phyloP scores from a whole-genome alignment of 208 protist genomes.

The Endotrypanum monterogeii region DNA sequence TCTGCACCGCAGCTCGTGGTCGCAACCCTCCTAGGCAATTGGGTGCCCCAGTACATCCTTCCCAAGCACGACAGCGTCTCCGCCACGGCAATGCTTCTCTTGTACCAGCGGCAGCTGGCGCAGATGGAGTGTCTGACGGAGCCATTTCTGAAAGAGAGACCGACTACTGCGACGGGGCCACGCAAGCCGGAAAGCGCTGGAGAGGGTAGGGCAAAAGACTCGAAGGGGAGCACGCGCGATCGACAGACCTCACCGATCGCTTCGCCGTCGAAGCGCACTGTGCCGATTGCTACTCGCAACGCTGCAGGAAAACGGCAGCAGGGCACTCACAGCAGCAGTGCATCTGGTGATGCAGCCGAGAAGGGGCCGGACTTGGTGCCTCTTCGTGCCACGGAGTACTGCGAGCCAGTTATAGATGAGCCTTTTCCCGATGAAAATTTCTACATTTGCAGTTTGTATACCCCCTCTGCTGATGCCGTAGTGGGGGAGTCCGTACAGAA shows the following conservation, averaged over 20 bases:
- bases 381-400: conserved; percentile 28
- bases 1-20: conserved; percentile 64
- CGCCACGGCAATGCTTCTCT: conserved; percentile 41
- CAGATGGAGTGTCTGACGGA: conserved; percentile 19
- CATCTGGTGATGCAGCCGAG: neutral
- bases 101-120: conserved; percentile 33
- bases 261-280: neutral
- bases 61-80: conserved; percentile 32
- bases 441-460: conserved; percentile 35
- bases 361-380: neutral
- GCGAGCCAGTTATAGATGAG: conserved; percentile 26
- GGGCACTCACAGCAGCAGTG: neutral
- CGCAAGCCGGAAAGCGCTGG: neutral
- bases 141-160: conserved; percentile 9
- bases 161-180: too few relatives aligned
- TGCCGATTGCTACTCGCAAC: neutral
- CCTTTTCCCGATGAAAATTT: conserved; percentile 22
- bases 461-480: neutral
- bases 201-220: neutral
- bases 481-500: neutral
- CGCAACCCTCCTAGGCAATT: conserved; percentile 69
- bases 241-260: neutral
- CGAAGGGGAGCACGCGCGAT: neutral
- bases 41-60: conserved; percentile 75
- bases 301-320: neutral